phyloP scores from a whole-genome alignment of 306 rosid species.

The Parietaria judaica region DNA sequence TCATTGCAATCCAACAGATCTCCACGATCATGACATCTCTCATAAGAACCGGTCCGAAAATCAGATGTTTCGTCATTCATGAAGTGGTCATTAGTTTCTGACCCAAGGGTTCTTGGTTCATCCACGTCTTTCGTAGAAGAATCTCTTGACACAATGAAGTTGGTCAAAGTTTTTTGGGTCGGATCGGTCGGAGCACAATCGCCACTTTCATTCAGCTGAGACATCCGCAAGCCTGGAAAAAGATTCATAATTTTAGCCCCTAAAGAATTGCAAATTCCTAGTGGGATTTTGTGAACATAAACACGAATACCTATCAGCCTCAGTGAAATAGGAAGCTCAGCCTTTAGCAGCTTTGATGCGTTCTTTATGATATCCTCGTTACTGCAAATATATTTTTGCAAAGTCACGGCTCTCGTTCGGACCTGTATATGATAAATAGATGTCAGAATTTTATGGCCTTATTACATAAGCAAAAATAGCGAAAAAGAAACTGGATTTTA shows the following conservation, averaged over 20 bases:
- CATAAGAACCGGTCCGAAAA: slow-evolving; percentile 25
- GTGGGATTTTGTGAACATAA: background rate
- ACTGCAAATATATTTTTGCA: slow-evolving; percentile 51
- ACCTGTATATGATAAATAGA: slow-evolving; percentile 42
- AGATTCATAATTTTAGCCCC: slow-evolving; percentile 7
- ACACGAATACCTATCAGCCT: slow-evolving; percentile 59
- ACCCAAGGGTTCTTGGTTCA: slow-evolving; percentile 21
- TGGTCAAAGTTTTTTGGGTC: slow-evolving; percentile 58
- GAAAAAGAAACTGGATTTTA: background rate
- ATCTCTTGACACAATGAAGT: slow-evolving; percentile 51
- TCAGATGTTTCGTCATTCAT: slow-evolving; percentile 38
- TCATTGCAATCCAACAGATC: slow-evolving; percentile 30
- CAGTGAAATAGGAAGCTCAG: slow-evolving; percentile 87
- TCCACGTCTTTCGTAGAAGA: slow-evolving; percentile 25
- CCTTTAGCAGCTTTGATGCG: slow-evolving; percentile 76
- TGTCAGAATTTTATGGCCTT: background rate
- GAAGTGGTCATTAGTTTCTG: slow-evolving; percentile 26
- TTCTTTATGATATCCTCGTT: slow-evolving; percentile 72
- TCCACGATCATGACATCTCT: slow-evolving; percentile 21
- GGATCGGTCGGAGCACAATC: slow-evolving; percentile 45
- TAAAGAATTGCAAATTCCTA: background rate
- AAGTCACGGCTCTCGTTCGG: slow-evolving; percentile 80
- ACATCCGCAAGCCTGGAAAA: slow-evolving; percentile 68
- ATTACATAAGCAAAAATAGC: background rate
- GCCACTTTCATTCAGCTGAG: slow-evolving; percentile 59